Percentiles rank a stretch among this genome's conserved stretches.
Conservation (phyloP, 192 early-diverging fungal genomes). For the Coemansia sp. region DNA sequence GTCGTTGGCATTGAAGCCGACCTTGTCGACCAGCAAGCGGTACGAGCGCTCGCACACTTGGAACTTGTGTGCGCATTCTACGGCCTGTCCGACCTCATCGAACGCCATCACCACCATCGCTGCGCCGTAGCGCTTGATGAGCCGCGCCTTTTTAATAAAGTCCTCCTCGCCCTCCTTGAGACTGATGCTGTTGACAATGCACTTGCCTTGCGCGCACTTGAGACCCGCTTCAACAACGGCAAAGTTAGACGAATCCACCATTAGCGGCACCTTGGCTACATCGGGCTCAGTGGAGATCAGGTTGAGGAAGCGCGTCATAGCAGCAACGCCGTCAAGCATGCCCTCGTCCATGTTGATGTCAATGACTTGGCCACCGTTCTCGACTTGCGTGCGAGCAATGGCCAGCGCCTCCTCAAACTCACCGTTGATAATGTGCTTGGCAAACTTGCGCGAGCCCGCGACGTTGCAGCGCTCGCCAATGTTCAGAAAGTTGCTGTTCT, state of each 20-base stretch:
- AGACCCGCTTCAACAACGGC: conserved; percentile 93
- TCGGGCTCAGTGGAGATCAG: conserved; percentile 93
- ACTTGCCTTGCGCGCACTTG: conserved; percentile 95
- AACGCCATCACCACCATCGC: conserved; percentile 98
- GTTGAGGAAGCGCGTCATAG: conserved; percentile 94
- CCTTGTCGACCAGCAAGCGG: conserved; percentile 76
- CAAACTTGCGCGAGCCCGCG: conserved; percentile 91
- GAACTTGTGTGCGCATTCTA: conserved; percentile 78
- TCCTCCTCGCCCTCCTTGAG: conserved; percentile 93
- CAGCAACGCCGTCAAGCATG: conserved; percentile 88
- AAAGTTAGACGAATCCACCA: conserved; percentile 98
- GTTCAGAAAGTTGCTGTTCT: conserved; percentile 85
- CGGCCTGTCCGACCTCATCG: conserved; percentile 93
- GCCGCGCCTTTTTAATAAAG: conserved; percentile 85
- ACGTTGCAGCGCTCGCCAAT: conserved; percentile 98
- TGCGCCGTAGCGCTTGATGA: conserved; percentile 88
- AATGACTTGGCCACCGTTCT: conserved; percentile 91
- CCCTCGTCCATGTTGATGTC: conserved; percentile 98
- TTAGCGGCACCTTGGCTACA: conserved; percentile 81
- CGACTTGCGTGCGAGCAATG: conserved; percentile 91
- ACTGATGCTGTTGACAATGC: conserved; percentile 96
- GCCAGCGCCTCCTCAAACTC: conserved; percentile 92
- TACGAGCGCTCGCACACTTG: conserved; percentile 90
- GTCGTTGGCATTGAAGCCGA: conserved; percentile 83
- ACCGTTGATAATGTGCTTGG: conserved; percentile 87